Evolutionary conservation across 1,139 yeast genomes (phyloP), one percentile per base, ranked within the genome.

Genomic region (Diutina siamensis): DNA sequence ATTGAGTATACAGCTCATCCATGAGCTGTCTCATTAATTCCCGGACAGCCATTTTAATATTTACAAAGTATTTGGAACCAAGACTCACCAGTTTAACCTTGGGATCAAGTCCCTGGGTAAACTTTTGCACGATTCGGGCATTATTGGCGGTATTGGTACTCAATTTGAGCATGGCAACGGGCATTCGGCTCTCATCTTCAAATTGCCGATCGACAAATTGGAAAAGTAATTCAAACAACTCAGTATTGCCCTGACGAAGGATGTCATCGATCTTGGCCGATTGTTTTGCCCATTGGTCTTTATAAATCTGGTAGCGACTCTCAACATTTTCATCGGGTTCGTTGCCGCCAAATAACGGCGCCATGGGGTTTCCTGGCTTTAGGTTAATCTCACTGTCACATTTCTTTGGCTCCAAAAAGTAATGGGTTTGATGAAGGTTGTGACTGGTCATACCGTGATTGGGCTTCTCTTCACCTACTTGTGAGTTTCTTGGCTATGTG

Each of bases 71-170:
- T 50, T 71, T 71, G 3, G 76, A 65, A 48, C 60, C 67, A 40
- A 75, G 53, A 9, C 57, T 55, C n/a, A 72, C 60, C 21, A 44
- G 45, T 4, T 41, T 46, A 19, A 46, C 31, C 13, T 49, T 48
- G 8, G 42, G 48, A 3, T 47, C 48, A 10, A 67, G 52, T 46
- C 62, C 62, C 13, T 50, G 52, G 19, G 60, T 57, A 46, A 76
- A 67, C 47, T 75, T 76, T 12, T 63, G 60, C 22, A 76, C 55
- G 19, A 78, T 68, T 28, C 75, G 60, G 13, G 68, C 57, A 53
- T 77, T 78, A 49, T 77, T 75, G n/a, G 83, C 74, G 8, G 73
- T 70, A 53, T 77, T 77, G 15, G 83, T 67, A 15, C 80, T 76
- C 46, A 79, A 63, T 48, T 69, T 70, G 4, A 79, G 57, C 47